phyloP scores from a whole-genome alignment of 371 early-diverging fungal genomes.

The Mucor plumbeus region DNA sequence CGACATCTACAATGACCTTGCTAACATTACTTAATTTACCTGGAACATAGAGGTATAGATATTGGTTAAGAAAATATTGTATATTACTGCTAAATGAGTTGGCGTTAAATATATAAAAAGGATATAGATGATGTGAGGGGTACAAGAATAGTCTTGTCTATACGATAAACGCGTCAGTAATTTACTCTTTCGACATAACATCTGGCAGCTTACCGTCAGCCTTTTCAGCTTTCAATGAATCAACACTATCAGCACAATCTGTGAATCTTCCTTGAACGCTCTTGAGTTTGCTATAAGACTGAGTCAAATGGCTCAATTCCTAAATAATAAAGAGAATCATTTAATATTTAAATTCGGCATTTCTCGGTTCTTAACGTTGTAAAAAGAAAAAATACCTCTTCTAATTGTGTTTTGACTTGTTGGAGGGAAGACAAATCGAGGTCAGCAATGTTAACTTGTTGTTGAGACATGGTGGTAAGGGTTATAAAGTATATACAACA shows the following conservation, averaged over 20 bases:
- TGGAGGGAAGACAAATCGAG: conserved; percentile 85
- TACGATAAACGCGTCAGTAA: background rate
- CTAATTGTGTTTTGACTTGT: conserved; percentile 83
- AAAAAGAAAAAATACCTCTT: conserved; percentile 61
- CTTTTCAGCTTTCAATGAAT: conserved; percentile 44
- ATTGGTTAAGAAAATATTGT: conserved; percentile 25
- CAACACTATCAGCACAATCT: conserved; percentile 77
- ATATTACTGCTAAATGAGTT: background rate
- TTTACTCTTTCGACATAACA: too few relatives aligned
- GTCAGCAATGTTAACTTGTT: conserved; percentile 80
- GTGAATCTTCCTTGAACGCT: conserved; percentile 86
- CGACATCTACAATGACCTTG: conserved; percentile 93
- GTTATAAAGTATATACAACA: background rate
- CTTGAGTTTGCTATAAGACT: conserved; percentile 84
- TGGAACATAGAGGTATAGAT: conserved; percentile 85
- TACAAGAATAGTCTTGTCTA: conserved; percentile 77
- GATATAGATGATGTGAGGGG: conserved; percentile 74
- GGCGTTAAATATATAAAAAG: conserved; percentile 29
- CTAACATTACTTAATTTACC: conserved; percentile 82
- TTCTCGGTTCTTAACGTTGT: background rate
- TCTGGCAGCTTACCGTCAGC: conserved; percentile 40
- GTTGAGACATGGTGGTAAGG: conserved; percentile 22
- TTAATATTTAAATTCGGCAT: background rate
- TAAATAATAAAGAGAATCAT: conserved; percentile 22
- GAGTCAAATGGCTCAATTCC: conserved; percentile 86